These are phyloP conservation scores for Mucor racemosus DNA, from an alignment of 371 early-diverging fungal species.

Conservation along the genomic window DNA sequence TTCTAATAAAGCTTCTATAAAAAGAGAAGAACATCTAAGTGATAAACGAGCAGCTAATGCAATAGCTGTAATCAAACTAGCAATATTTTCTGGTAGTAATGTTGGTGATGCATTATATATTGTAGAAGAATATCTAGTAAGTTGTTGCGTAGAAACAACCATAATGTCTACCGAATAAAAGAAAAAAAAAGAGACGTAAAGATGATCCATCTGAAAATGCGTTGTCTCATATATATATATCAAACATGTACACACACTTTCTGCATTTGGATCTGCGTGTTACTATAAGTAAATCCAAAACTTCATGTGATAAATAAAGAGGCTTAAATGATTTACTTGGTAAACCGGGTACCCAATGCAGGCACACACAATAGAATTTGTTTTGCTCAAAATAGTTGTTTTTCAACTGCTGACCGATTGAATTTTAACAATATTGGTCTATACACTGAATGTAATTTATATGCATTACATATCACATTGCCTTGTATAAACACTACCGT, in stretches of 20 bases:
- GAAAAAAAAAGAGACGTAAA: background rate
- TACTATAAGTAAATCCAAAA: background rate
- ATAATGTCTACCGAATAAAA: background rate
- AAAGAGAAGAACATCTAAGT: constrained; percentile 44
- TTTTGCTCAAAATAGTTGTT: no score
- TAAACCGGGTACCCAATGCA: no score
- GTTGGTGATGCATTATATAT: constrained; percentile 40
- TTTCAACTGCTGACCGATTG: no score
- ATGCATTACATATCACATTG: no score
- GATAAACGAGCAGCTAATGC: constrained; percentile 51
- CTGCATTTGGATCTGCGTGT: background rate
- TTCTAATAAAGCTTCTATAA: constrained; percentile 62
- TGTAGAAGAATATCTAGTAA: constrained; percentile 21
- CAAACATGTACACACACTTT: background rate
- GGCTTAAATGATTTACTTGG: background rate
- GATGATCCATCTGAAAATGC: background rate
- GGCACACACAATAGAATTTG: no score
- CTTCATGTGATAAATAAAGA: constrained; percentile 1
- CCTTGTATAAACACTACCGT: no score
- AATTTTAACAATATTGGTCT: no score
- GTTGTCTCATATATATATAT: background rate
- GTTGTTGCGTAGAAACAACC: constrained; percentile 25
- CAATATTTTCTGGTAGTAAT: constrained; percentile 50
- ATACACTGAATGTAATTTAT: no score
- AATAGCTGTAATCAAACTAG: constrained; percentile 43